Conservation (phyloP, 257 asterid species). For the Forsythia viridissima region DNA sequence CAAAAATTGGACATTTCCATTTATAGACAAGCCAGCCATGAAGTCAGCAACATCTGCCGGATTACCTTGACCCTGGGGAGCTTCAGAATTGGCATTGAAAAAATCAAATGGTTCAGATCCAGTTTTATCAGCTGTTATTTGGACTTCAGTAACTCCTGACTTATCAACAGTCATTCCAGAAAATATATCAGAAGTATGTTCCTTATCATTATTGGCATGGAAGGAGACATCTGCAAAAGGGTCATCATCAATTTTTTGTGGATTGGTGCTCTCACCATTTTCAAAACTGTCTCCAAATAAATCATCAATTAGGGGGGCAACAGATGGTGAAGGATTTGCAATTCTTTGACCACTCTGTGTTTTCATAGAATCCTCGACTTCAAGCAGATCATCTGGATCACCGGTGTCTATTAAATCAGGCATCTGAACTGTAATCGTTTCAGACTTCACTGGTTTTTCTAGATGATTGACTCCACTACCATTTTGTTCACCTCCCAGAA, state of each 20-base stretch:
- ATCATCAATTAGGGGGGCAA: slow-evolving; percentile 65
- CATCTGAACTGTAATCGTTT: slow-evolving; percentile 36
- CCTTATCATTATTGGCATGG: slow-evolving; percentile 23
- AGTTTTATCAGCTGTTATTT: slow-evolving; percentile 32
- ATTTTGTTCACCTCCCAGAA: slow-evolving; percentile 59
- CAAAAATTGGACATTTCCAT: slow-evolving; percentile 41
- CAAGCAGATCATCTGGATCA: slow-evolving; percentile 48
- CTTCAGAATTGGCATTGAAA: slow-evolving; percentile 53
- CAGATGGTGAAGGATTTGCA: slow-evolving; percentile 38
- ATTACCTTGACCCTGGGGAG: slow-evolving; percentile 35
- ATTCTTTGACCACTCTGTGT: slow-evolving; percentile 40
- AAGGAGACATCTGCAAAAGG: slow-evolving; percentile 62
- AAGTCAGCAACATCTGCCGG: slow-evolving; percentile 50
- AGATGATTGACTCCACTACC: slow-evolving; percentile 43
- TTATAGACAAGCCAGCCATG: slow-evolving; percentile 58
- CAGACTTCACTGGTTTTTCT: slow-evolving; percentile 34
- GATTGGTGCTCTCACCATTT: slow-evolving; percentile 35
- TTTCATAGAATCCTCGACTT: slow-evolving; percentile 39
- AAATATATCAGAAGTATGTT: slow-evolving; percentile 55
- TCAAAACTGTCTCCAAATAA: slow-evolving; percentile 59
- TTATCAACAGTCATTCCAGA: slow-evolving; percentile 58
- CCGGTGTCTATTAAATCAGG: slow-evolving; percentile 90
- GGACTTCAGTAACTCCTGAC: slow-evolving; percentile 38
- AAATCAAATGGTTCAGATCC: slow-evolving; percentile 65
- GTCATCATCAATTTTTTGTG: slow-evolving; percentile 28